Conservation (phyloP, 345 rosid genomes). For the Eucalyptus sp. region DNA sequence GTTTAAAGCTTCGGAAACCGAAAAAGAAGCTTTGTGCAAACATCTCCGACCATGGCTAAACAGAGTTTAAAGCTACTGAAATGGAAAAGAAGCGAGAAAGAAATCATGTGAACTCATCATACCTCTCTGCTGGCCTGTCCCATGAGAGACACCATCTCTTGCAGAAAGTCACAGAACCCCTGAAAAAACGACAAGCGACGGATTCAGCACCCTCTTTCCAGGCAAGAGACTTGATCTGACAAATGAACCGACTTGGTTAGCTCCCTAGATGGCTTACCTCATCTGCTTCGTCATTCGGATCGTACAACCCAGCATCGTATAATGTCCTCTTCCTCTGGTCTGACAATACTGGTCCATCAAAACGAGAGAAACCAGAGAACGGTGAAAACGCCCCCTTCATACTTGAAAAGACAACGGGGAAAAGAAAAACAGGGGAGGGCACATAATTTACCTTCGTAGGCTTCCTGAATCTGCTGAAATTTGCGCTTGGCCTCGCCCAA, state of each 20-base stretch:
- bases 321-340: constrained; percentile 34
- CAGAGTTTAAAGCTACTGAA: neutral
- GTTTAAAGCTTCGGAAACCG: neutral
- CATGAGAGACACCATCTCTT: constrained; percentile 38
- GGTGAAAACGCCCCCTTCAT: neutral
- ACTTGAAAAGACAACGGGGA: neutral
- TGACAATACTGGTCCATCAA: constrained; percentile 18
- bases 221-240: neutral
- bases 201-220: neutral
- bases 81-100: neutral
- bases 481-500: constrained; percentile 29
- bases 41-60: neutral
- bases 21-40: neutral
- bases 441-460: constrained; percentile 28
- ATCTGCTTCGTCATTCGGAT: constrained; percentile 30
- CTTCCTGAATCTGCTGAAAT: constrained; percentile 58
- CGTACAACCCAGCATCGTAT: constrained; percentile 37
- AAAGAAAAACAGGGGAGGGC: neutral
- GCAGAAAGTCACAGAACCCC: constrained; percentile 43
- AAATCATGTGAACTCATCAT: neutral
- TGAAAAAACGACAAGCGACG: neutral
- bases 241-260: neutral
- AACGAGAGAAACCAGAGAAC: neutral
- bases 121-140: constrained; percentile 31
- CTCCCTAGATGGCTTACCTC: constrained; percentile 8